Conservation (phyloP, 805 yeast species). For the Blastobotrys terrestris region DNA sequence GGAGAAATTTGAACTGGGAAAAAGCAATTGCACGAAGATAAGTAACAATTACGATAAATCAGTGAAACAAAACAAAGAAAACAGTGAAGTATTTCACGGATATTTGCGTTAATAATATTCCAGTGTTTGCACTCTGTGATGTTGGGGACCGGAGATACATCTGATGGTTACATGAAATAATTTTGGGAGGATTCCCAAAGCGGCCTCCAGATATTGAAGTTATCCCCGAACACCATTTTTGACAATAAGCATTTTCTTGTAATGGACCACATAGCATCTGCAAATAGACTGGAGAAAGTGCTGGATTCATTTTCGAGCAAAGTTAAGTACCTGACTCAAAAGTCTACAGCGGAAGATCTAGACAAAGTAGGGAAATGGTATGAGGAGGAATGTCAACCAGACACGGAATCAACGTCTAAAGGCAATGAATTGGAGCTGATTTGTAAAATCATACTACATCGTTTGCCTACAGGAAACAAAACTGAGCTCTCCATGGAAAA, state of each 20-base stretch:
- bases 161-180: too few species aligned
- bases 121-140: too few species aligned
- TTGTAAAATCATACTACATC: background rate
- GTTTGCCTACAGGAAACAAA: background rate
- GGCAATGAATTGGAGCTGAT: slow-evolving; percentile 1
- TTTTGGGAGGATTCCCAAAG: background rate
- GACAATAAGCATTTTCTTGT: too few species aligned
- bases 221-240: too few species aligned
- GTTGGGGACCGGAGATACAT: too few species aligned
- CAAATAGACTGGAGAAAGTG: background rate
- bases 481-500: background rate
- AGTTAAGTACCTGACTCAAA: background rate
- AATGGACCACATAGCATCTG: background rate
- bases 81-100: too few species aligned
- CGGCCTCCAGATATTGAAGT: too few species aligned
- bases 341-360: background rate
- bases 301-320: background rate
- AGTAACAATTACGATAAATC: too few species aligned
- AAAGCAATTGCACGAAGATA: too few species aligned
- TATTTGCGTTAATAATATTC: too few species aligned
- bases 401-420: background rate
- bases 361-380: background rate
- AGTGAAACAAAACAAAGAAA: too few species aligned
- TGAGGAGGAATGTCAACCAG: background rate
- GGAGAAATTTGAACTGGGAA: too few species aligned